Percentiles rank a stretch among this genome's conserved stretches.
Conservation (phyloP, 148 eudicot species). For the Camellia japonica region DNA sequence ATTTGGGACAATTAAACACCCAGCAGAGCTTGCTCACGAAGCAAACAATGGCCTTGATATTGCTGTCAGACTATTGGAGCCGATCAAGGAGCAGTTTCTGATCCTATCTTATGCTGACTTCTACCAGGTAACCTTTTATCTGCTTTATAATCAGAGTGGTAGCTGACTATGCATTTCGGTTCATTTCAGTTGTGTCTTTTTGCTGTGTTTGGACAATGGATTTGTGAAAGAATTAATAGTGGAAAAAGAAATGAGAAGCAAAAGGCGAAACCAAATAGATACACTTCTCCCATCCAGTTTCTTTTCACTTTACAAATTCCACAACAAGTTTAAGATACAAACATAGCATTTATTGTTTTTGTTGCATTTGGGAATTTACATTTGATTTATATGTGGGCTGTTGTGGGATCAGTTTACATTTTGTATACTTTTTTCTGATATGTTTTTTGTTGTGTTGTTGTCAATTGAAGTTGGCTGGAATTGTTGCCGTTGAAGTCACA, state of each 20-base stretch:
- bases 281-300: too few relatives aligned
- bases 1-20: slow-evolving; percentile 64
- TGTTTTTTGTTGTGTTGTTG: neutral
- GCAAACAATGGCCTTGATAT: slow-evolving; percentile 75
- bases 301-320: too few relatives aligned
- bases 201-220: too few relatives aligned
- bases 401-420: neutral
- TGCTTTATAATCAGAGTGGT: too few relatives aligned
- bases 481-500: slow-evolving; percentile 62
- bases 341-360: too few relatives aligned
- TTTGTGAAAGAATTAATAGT: too few relatives aligned
- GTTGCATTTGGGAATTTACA: too few relatives aligned
- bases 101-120: slow-evolving; percentile 56
- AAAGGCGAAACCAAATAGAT: too few relatives aligned
- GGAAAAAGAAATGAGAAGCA: too few relatives aligned
- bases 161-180: neutral
- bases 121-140: slow-evolving; percentile 42
- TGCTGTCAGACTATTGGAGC: slow-evolving; percentile 64
- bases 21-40: slow-evolving; percentile 51
- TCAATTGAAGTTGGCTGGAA: slow-evolving; percentile 55
- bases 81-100: slow-evolving; percentile 61
- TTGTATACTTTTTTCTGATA: neutral
- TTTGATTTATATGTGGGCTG: too few relatives aligned
- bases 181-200: neutral
- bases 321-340: too few relatives aligned